Evolutionary conservation across 2,329 filamentous ascomycete genomes (phyloP).

Genomic region (Mycocentrospora acerina): DNA sequence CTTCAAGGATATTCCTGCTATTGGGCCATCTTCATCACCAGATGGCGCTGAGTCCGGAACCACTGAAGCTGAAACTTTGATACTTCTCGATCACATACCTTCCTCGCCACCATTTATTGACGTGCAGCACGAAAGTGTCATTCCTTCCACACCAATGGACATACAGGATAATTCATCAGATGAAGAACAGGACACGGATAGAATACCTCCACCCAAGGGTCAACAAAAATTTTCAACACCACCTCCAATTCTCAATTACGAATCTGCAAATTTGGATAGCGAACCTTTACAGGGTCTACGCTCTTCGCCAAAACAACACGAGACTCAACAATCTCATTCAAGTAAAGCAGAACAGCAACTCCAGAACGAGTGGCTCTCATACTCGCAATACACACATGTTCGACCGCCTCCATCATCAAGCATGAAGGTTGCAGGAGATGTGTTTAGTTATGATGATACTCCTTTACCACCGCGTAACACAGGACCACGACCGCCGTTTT

Average conservation of each 20-base stretch:
- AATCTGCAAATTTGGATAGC: conserved; percentile 19
- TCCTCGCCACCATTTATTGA: conserved; percentile 14
- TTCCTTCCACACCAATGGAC: conserved; percentile 27
- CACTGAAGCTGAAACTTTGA: not conserved
- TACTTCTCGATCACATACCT: conserved; percentile 5
- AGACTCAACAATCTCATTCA: conserved; percentile 30
- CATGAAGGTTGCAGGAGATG: conserved; percentile 27
- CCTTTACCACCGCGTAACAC: conserved; percentile 8
- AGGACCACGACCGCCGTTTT: conserved; percentile 1
- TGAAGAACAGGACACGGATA: conserved; percentile 12
- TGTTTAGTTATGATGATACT: conserved; percentile 30
- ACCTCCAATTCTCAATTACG: conserved; percentile 6
- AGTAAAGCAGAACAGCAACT: conserved; percentile 38
- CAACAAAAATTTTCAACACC: not conserved
- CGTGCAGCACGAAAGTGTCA: conserved; percentile 8
- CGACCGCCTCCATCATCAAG: conserved; percentile 24
- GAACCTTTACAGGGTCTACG: conserved; percentile 24
- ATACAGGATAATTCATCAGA: conserved; percentile 25
- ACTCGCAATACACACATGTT: conserved; percentile 32
- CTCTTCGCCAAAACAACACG: conserved; percentile 21
- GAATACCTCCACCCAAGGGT: conserved; percentile 7
- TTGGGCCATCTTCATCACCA: not conserved
- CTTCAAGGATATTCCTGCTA: too few relatives aligned
- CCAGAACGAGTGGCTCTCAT: conserved; percentile 32
- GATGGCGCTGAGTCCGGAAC: not conserved